phyloP scores from a whole-genome alignment of 129 eudicot genomes.

The Artemisia annua region DNA sequence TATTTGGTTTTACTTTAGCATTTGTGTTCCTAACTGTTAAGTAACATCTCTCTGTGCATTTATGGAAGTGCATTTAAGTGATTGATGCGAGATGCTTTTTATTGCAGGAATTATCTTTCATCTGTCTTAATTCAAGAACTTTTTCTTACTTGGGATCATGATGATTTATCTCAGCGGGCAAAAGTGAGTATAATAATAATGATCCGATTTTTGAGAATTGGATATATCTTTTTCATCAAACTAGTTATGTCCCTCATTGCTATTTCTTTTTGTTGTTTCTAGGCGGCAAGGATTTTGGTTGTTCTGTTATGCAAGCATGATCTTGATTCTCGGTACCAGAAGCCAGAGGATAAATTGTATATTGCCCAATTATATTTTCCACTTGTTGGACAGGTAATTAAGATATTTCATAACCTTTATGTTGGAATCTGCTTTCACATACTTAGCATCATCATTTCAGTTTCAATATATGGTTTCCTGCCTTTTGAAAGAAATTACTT shows the following conservation, averaged over 20 bases:
- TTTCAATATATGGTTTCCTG: background rate
- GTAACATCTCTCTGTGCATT: background rate
- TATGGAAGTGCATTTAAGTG: conserved; percentile 4
- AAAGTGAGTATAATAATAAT: conserved; percentile 54
- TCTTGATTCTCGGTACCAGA: conserved; percentile 93
- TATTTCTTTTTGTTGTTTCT: conserved; percentile 26
- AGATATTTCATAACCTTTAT: background rate
- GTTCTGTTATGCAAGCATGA: conserved; percentile 96
- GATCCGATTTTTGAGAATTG: background rate
- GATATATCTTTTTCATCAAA: conserved; percentile 2
- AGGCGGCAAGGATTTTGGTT: conserved; percentile 97
- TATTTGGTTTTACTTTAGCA: background rate
- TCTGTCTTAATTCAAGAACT: conserved; percentile 93
- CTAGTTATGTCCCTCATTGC: conserved; percentile 12
- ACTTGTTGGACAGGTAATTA: conserved; percentile 86
- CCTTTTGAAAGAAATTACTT: background rate
- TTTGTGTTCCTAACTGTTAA: conserved; percentile 3
- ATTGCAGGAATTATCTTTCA: conserved; percentile 91
- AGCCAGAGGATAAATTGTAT: conserved; percentile 94
- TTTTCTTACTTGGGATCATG: conserved; percentile 97
- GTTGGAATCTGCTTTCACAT: conserved; percentile 12
- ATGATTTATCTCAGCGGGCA: conserved; percentile 84
- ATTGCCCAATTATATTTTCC: conserved; percentile 96
- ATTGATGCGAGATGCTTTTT: conserved; percentile 16
- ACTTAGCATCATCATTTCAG: background rate